Evolutionary conservation across 768 basidiomycete genomes (phyloP), one percentile per base, ranked within the genome.

Genomic region (Boletus pseudo-olivaceus): DNA sequence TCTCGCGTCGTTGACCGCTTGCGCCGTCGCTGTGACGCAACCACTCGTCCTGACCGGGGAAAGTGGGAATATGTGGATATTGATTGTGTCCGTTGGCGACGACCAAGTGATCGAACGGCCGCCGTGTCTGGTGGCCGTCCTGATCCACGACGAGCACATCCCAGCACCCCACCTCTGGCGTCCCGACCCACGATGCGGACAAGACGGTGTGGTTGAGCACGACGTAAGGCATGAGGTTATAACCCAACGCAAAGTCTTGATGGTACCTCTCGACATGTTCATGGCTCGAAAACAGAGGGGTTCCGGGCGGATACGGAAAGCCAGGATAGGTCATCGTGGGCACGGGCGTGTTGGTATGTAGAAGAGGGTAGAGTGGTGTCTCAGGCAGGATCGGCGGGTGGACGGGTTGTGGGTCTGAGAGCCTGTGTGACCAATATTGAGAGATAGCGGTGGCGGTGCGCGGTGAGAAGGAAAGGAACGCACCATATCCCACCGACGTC

Each of bases 401-500:
- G 2, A 71, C 62, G 15, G 54, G 48, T 6, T 62, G 56, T 3
- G 60, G 53, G 17, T 78, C 75, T 9, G 69, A 69, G 2, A 77
- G 64, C 73, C 74, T 73, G 48, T 23, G 17, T 38, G 41, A 3
- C 14, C 20, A 7, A 20, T 11, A 2, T 34, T 33, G 20, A 37
- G 29, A 29, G 29, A 6, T 8, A 27, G 12, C 20, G 17, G 5
- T 17, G 1, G 9, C 15, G 35, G 35, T 8, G 17, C 15, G 35
- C 12, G 10, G 3, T 8, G 14, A 12, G 7, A 23, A 35, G 32
- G 19, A 37, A 39, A 30, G 9, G 9, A 35, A 51, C 71, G 38
- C 56, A 77, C 83, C 83, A 85, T 47, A 85, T 66, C 12, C 84
- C 83, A n/a, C 80, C 83, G 5, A 84, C 71, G 57, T 72, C 75